Evolutionary conservation across 2,329 filamentous ascomycete genomes (phyloP).

Genomic region (Bipolaris victoriae): DNA sequence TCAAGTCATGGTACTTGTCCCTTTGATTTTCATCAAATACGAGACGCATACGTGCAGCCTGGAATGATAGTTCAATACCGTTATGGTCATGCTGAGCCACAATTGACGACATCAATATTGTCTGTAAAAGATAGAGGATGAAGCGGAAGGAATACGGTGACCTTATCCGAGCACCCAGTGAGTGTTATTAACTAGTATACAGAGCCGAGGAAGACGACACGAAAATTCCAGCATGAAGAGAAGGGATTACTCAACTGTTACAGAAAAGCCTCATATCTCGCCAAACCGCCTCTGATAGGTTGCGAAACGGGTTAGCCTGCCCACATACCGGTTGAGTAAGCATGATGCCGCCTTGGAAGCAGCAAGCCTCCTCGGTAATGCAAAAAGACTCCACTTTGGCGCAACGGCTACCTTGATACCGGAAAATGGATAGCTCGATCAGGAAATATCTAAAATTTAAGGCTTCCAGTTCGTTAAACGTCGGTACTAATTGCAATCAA

Average conservation of each 20-base stretch:
- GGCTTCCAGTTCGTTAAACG: neutral
- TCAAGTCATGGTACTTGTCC: too few species aligned
- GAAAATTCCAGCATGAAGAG: too few species aligned
- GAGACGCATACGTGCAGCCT: too few species aligned
- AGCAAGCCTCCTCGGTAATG: neutral
- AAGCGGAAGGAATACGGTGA: too few species aligned
- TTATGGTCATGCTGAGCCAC: too few species aligned
- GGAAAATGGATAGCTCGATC: neutral
- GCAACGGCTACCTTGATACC: neutral
- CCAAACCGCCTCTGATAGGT: constrained; percentile 7
- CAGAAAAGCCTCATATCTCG: constrained; percentile 2
- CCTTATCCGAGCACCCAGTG: neutral
- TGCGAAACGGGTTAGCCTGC: neutral
- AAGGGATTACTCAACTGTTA: neutral
- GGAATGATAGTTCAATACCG: too few species aligned
- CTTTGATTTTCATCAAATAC: too few species aligned
- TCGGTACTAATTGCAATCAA: neutral
- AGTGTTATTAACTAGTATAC: too few species aligned
- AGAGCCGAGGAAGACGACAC: neutral
- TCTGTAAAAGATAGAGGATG: too few species aligned
- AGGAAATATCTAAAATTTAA: neutral
- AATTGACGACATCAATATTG: too few species aligned
- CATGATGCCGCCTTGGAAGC: neutral
- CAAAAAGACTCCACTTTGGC: neutral
- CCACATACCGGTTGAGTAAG: neutral